Percentiles rank a stretch among this genome's conserved stretches.
These are phyloP conservation scores for Betula pendula DNA, from an alignment of 306 rosid species.

Conservation along the genomic window DNA sequence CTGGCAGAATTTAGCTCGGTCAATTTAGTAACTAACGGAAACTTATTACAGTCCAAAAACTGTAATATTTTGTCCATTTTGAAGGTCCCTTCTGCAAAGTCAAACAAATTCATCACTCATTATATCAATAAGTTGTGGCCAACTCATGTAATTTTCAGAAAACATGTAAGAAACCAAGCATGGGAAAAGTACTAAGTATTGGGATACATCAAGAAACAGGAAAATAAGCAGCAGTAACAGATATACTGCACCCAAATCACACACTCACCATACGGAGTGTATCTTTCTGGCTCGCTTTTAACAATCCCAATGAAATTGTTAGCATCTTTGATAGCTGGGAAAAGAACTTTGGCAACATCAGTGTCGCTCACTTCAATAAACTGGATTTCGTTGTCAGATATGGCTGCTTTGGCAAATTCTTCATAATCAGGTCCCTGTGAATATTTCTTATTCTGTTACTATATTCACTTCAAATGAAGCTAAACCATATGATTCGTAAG, in stretches of 20 bases:
- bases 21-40: conserved; percentile 75
- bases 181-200: conserved; percentile 5
- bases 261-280: conserved; percentile 74
- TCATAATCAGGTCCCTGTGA: conserved; percentile 65
- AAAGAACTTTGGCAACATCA: conserved; percentile 68
- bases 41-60: conserved; percentile 75
- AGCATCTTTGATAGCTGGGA: conserved; percentile 54
- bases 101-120: conserved; percentile 18
- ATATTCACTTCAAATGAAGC: not conserved
- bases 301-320: conserved; percentile 66
- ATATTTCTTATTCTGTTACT: conserved; percentile 17
- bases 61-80: conserved; percentile 51
- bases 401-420: conserved; percentile 73
- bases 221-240: not conserved
- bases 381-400: conserved; percentile 73
- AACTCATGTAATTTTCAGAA: conserved; percentile 10
- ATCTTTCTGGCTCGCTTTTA: conserved; percentile 83
- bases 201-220: not conserved
- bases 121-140: conserved; percentile 18
- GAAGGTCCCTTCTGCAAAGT: conserved; percentile 73
- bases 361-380: conserved; percentile 62
- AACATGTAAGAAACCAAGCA: not conserved
- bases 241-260: conserved; percentile 3
- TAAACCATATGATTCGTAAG: conserved; percentile 4
- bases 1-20: conserved; percentile 70